Conservation (phyloP, 208 protist genomes). For the Trypanosoma brucei region DNA sequence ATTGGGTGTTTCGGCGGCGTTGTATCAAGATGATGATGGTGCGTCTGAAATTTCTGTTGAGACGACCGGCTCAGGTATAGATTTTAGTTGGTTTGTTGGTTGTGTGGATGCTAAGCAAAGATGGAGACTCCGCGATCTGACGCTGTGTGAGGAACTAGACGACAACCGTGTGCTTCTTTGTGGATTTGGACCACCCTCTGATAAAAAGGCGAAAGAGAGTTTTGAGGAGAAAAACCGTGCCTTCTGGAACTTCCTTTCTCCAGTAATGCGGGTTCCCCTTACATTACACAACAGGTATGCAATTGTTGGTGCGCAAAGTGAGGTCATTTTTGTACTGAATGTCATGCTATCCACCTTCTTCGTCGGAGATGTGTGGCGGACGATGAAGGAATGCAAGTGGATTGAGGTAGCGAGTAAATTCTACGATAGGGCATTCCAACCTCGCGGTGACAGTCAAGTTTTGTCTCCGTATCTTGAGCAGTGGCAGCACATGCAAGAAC, state of each 20-base stretch:
- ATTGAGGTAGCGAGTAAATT: slow-evolving; percentile 47
- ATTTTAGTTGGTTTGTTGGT: slow-evolving; percentile 74
- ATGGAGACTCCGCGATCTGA: slow-evolving; percentile 57
- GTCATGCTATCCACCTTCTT: slow-evolving; percentile 73
- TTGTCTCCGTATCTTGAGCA: slow-evolving; percentile 16
- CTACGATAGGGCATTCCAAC: slow-evolving; percentile 56
- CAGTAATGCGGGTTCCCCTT: slow-evolving; percentile 7
- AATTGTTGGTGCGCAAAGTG: slow-evolving; percentile 75
- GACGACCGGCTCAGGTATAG: slow-evolving; percentile 23
- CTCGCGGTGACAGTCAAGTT: background rate
- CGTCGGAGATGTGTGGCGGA: slow-evolving; percentile 66
- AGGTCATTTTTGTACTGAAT: slow-evolving; percentile 79
- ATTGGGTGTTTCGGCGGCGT: background rate
- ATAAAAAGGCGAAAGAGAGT: slow-evolving; percentile 7
- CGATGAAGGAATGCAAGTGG: slow-evolving; percentile 44
- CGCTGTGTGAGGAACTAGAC: slow-evolving; percentile 47
- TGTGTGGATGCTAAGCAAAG: slow-evolving; percentile 49
- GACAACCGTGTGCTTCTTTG: slow-evolving; percentile 43
- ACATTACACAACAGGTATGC: slow-evolving; percentile 13
- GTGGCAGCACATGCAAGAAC: background rate
- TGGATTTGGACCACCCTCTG: slow-evolving; percentile 22
- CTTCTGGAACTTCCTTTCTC: slow-evolving; percentile 19
- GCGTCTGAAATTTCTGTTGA: slow-evolving; percentile 6
- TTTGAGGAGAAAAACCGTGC: slow-evolving; percentile 23
- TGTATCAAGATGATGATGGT: slow-evolving; percentile 10